Evolutionary conservation across 1,284 basidiomycete species (phyloP).

Genomic region (Singerocomus inundabilis): DNA sequence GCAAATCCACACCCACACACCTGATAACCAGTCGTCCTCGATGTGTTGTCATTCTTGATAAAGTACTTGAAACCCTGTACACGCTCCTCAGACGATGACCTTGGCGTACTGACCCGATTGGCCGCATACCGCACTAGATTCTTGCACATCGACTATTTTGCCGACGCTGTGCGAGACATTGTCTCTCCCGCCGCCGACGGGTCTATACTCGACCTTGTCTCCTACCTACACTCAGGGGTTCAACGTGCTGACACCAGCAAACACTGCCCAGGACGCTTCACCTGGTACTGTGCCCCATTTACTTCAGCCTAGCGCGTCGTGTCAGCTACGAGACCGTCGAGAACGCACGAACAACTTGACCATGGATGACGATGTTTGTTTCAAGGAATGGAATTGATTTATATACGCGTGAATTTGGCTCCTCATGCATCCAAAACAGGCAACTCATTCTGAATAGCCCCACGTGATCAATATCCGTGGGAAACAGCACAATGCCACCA

Average conservation of each 20-base stretch:
- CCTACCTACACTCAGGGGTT: conserved; percentile 32
- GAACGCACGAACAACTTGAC: neutral
- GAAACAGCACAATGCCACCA: neutral
- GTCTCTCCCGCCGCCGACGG: conserved; percentile 40
- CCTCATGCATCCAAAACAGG: conserved; percentile 6
- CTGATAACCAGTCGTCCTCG: conserved; percentile 41
- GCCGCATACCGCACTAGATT: conserved; percentile 30
- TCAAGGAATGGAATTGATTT: no score
- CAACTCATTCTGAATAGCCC: neutral
- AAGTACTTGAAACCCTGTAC: conserved; percentile 34
- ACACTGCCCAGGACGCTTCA: neutral
- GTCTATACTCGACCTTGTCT: conserved; percentile 44
- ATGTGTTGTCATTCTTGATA: conserved; percentile 46
- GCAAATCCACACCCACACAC: conserved; percentile 16
- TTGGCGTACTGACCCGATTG: neutral
- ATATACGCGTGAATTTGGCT: no score
- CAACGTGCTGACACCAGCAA: neutral
- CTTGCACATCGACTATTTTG: conserved; percentile 35
- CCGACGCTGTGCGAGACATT: conserved; percentile 41
- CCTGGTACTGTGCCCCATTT: conserved; percentile 24
- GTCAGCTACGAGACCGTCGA: conserved; percentile 1
- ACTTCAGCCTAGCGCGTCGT: conserved; percentile 16
- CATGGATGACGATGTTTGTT: conserved; percentile 13
- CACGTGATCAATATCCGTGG: conserved; percentile 16
- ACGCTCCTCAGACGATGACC: neutral